These are phyloP conservation scores for Colletotrichum australisinense DNA, from an alignment of 2,329 filamentous ascomycete species.

Conservation along the genomic window DNA sequence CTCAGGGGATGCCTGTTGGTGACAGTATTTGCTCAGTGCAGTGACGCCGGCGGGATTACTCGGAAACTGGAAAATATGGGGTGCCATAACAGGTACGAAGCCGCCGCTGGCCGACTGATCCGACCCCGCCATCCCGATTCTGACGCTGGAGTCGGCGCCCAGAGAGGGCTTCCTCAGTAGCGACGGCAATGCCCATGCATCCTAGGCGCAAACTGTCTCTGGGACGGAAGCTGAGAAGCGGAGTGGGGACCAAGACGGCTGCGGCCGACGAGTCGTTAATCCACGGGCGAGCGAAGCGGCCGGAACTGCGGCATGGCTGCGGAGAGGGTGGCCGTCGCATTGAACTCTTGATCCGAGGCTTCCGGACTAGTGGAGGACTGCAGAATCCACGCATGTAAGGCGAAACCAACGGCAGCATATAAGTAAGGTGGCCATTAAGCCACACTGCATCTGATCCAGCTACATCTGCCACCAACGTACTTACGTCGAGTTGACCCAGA, in stretches of 20 bases:
- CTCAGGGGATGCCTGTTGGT: conserved; percentile 3
- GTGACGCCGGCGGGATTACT: conserved; percentile 6
- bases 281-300: not conserved
- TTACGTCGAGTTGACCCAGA: not conserved
- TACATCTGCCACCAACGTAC: not conserved
- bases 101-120: not conserved
- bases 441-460: conserved; percentile 18
- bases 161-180: not conserved
- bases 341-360: not conserved
- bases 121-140: conserved; percentile 14
- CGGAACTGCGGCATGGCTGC: not conserved
- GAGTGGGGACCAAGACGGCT: conserved; percentile 10
- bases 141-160: conserved; percentile 17
- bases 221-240: not conserved
- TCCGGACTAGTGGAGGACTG: conserved; percentile 13
- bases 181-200: conserved; percentile 18
- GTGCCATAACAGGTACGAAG: not conserved
- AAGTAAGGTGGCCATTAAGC: not conserved
- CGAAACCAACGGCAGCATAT: conserved; percentile 4
- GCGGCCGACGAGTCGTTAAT: not conserved
- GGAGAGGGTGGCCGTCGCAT: not conserved
- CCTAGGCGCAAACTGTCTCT: not conserved
- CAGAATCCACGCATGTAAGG: not conserved
- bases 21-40: not conserved
- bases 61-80: not conserved